Evolutionary conservation across 2,329 filamentous ascomycete genomes (phyloP).

Genomic region (Aspergillus neoniger): DNA sequence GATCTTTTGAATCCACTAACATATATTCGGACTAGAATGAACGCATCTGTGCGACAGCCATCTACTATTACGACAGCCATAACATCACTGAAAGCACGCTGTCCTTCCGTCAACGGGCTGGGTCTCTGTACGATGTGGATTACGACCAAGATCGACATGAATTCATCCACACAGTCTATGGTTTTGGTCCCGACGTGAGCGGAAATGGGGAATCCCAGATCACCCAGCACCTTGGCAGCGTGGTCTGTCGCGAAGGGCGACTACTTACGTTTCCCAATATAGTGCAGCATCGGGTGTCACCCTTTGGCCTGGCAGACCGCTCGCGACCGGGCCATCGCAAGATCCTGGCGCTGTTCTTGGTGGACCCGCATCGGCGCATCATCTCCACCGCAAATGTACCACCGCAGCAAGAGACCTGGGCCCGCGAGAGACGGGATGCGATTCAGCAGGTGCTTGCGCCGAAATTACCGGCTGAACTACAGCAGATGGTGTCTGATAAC

Average conservation of each 20-base stretch:
- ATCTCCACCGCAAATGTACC: conserved; percentile 31
- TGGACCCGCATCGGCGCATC: conserved; percentile 27
- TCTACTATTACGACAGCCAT: conserved; percentile 65
- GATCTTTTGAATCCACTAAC: too few species aligned
- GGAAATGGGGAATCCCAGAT: neutral
- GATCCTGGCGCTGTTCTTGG: conserved; percentile 30
- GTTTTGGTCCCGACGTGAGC: conserved; percentile 2
- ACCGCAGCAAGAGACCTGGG: conserved; percentile 19
- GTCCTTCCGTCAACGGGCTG: conserved; percentile 48
- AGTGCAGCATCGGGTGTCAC: conserved; percentile 26
- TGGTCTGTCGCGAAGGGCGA: conserved; percentile 6
- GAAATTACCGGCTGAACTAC: neutral
- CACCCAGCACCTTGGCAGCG: conserved; percentile 5
- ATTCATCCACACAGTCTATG: conserved; percentile 7
- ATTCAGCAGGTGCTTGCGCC: neutral
- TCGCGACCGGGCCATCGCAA: conserved; percentile 28
- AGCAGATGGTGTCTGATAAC: neutral
- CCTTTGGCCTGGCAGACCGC: conserved; percentile 23
- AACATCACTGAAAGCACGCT: conserved; percentile 61
- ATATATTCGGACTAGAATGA: conserved; percentile 52
- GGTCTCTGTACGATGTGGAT: neutral
- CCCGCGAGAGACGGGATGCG: neutral
- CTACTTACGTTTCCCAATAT: conserved; percentile 15
- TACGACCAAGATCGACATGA: neutral
- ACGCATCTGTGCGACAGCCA: conserved; percentile 62